Evolutionary conservation across 2,329 filamentous ascomycete species (phyloP).

Genomic region (Exophiala aquamarina): DNA sequence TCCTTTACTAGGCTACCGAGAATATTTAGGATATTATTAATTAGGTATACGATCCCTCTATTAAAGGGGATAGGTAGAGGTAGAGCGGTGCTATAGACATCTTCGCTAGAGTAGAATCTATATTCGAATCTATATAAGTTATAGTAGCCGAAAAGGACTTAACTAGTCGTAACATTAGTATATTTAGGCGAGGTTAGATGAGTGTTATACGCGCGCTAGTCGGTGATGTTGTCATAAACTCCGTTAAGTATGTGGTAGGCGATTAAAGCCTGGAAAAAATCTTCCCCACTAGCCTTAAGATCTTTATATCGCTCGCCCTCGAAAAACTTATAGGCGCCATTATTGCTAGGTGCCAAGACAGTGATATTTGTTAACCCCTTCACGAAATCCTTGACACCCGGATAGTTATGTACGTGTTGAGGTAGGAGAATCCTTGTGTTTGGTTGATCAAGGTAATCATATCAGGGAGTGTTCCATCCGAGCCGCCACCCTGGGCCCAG

Average conservation of each 20-base stretch:
- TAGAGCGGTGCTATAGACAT: constrained; percentile 31
- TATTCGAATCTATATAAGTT: constrained; percentile 34
- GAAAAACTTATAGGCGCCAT: background rate
- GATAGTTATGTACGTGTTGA: background rate
- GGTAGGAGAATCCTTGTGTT: constrained; percentile 1
- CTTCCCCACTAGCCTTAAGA: background rate
- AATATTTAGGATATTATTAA: constrained; percentile 3
- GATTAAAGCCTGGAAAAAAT: constrained; percentile 1
- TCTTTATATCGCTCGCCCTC: background rate
- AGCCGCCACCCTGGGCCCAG: background rate
- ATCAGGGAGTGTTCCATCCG: background rate
- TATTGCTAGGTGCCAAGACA: background rate
- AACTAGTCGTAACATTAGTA: constrained; percentile 5
- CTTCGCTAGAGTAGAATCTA: background rate
- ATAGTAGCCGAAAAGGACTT: constrained; percentile 6
- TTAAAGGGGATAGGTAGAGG: background rate
- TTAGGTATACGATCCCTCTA: background rate
- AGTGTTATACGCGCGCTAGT: background rate
- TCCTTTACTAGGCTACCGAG: background rate
- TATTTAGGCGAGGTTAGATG: constrained; percentile 3
- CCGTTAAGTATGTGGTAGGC: constrained; percentile 4
- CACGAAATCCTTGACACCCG: background rate
- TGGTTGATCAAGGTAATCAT: background rate
- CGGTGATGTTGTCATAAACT: constrained; percentile 4
- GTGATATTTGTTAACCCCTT: background rate